Conservation (phyloP, 2,329 filamentous ascomycete genomes). For the Arthrobotrys pseudoclavata region DNA sequence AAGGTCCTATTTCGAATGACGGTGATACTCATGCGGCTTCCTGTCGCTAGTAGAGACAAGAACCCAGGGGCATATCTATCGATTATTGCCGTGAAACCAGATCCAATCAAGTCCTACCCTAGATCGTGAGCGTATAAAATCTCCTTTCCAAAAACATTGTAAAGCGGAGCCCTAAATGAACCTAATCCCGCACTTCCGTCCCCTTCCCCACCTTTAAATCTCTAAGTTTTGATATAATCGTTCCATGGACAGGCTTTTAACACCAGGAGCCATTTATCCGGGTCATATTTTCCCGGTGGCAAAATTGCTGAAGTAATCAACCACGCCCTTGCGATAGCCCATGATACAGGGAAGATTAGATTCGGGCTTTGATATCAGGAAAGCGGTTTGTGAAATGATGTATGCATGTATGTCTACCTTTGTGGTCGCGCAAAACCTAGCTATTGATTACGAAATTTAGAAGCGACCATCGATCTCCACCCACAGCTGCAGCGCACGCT, state of each 20-base stretch:
- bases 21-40: no score
- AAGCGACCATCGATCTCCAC: neutral
- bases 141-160: conserved; percentile 19
- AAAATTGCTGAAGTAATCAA: conserved; percentile 26
- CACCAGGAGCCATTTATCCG: conserved; percentile 18
- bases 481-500: neutral
- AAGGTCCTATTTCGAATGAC: no score
- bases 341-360: conserved; percentile 6
- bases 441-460: neutral
- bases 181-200: conserved; percentile 15
- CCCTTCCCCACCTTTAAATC: conserved; percentile 11
- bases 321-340: neutral
- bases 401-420: neutral
- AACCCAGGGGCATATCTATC: no score
- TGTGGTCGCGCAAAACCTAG: neutral
- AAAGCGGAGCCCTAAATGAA: conserved; percentile 13
- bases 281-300: conserved; percentile 10
- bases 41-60: no score
- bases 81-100: no score
- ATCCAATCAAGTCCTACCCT: neutral
- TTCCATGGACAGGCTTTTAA: neutral
- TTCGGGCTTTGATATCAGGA: neutral
- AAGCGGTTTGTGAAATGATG: neutral
- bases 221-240: conserved; percentile 1
- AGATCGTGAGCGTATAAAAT: conserved; percentile 4